Evolutionary conservation across 1,139 yeast genomes (phyloP).

Genomic region (Debaryomyces nepalensis): DNA sequence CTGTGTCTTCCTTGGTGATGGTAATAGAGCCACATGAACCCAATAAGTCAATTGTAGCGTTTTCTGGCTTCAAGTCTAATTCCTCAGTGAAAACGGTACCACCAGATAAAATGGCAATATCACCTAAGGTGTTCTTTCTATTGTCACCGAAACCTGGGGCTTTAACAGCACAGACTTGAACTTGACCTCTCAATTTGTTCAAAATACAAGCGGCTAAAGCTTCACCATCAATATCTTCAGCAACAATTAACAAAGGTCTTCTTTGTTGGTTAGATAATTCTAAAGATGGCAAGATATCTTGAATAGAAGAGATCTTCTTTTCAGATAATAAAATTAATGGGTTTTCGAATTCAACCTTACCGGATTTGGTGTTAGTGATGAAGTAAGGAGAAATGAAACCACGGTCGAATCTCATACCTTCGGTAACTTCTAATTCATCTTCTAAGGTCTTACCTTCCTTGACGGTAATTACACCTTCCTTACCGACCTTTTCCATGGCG

Average conservation of each 20-base stretch:
- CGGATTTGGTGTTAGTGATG: slow-evolving; percentile 94
- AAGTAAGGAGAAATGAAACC: slow-evolving; percentile 98
- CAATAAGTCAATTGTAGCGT: slow-evolving; percentile 87
- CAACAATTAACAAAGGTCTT: slow-evolving; percentile 93
- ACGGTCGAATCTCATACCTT: slow-evolving; percentile 99
- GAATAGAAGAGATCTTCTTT: slow-evolving; percentile 92
- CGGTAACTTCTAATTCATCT: slow-evolving; percentile 96
- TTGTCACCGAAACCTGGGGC: slow-evolving; percentile 99
- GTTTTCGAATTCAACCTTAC: slow-evolving; percentile 96
- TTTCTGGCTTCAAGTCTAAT: slow-evolving; percentile 96
- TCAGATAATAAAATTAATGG: slow-evolving; percentile 89
- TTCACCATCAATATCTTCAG: slow-evolving; percentile 98
- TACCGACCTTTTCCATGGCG: slow-evolving; percentile 99
- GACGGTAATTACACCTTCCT: slow-evolving; percentile 98
- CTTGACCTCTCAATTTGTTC: slow-evolving; percentile 98
- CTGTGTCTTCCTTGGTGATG: slow-evolving; percentile 97
- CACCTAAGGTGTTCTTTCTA: slow-evolving; percentile 97
- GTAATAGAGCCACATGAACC: slow-evolving; percentile 95
- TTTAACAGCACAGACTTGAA: slow-evolving; percentile 97
- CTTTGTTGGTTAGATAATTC: slow-evolving; percentile 94
- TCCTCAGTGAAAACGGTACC: slow-evolving; percentile 99
- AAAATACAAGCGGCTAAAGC: slow-evolving; percentile 98
- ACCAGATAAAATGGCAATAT: slow-evolving; percentile 94
- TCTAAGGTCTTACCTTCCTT: slow-evolving; percentile 96
- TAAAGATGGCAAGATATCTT: slow-evolving; percentile 90